These are phyloP conservation scores for Polyporus tsugae DNA, from an alignment of 1,284 basidiomycete genomes.

Conservation along the genomic window DNA sequence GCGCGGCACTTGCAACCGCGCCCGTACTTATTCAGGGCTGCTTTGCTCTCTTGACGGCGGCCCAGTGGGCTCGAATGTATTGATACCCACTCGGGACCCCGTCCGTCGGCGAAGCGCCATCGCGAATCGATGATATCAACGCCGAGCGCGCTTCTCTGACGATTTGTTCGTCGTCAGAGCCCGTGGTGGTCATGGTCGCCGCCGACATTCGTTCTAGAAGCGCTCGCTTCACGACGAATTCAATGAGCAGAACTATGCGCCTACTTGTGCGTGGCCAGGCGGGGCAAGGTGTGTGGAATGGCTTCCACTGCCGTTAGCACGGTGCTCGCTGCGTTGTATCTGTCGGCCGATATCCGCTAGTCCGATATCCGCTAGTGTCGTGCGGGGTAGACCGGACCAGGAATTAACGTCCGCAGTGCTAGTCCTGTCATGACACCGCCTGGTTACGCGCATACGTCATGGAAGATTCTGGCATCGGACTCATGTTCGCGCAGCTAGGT, in stretches of 20 bases:
- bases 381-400: neutral
- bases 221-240: neutral
- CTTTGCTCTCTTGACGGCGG: neutral
- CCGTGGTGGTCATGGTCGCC: neutral
- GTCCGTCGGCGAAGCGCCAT: neutral
- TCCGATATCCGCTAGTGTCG: neutral
- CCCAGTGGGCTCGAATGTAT: neutral
- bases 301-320: neutral
- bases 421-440: neutral
- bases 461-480: neutral
- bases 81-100: neutral
- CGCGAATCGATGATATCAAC: constrained; percentile 1
- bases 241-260: neutral
- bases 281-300: neutral
- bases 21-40: neutral
- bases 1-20: neutral
- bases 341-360: neutral
- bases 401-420: neutral
- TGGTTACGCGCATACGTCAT: neutral
- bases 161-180: neutral
- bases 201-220: neutral
- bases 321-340: neutral
- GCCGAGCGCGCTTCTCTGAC: neutral
- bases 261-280: neutral
- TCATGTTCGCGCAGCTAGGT: constrained; percentile 54